These are phyloP conservation scores for Suaeda aralocaspica DNA, from an alignment of 148 eudicot species.

Conservation along the genomic window DNA sequence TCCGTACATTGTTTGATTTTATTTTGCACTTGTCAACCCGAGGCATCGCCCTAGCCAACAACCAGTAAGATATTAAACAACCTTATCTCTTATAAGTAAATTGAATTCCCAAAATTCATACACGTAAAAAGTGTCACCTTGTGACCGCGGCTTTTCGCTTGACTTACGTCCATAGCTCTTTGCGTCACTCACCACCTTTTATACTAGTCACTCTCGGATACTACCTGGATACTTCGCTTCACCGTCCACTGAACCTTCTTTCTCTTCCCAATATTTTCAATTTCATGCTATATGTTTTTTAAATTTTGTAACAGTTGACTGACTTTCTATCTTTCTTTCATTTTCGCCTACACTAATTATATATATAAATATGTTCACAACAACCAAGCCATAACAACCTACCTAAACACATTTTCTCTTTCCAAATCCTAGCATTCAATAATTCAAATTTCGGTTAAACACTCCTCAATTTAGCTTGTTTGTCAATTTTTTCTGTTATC, in stretches of 20 bases:
- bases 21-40: no score
- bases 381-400: not conserved
- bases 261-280: not conserved
- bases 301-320: not conserved
- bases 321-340: not conserved
- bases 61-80: no score
- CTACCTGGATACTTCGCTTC: constrained; percentile 34
- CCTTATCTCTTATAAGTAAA: no score
- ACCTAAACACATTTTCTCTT: not conserved
- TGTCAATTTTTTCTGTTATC: not conserved
- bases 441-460: not conserved
- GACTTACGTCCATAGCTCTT: no score
- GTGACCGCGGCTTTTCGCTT: no score
- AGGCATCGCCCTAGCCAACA: no score
- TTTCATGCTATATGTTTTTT: not conserved
- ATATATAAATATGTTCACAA: no score
- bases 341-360: not conserved
- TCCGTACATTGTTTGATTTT: no score
- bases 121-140: no score
- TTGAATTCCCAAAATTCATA: no score
- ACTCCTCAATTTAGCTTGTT: not conserved
- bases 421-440: not conserved
- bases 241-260: constrained; percentile 34
- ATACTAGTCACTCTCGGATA: not conserved
- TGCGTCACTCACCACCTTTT: not conserved